These are phyloP conservation scores for Stephania cephalantha DNA, from an alignment of 164 flowering plant species.

Conservation along the genomic window DNA sequence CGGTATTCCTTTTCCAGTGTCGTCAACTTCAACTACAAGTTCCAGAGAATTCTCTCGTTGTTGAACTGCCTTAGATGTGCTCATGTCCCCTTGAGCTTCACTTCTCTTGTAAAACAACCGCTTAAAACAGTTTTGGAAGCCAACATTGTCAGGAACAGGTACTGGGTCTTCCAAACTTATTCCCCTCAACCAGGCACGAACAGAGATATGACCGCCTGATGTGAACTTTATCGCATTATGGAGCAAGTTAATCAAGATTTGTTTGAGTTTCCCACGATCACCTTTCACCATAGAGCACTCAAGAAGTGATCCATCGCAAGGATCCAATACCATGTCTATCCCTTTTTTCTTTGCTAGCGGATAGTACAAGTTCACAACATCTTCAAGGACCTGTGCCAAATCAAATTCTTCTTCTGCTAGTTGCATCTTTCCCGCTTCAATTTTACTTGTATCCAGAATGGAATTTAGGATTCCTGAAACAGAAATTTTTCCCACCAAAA, in stretches of 20 bases:
- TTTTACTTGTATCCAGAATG: slow-evolving; percentile 74
- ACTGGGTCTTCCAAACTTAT: slow-evolving; percentile 27
- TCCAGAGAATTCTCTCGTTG: slow-evolving; percentile 38
- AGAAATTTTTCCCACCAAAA: neutral
- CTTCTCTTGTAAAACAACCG: slow-evolving; percentile 13
- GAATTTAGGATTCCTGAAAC: slow-evolving; percentile 58
- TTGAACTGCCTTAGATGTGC: slow-evolving; percentile 12
- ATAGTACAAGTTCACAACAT: slow-evolving; percentile 57
- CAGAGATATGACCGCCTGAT: slow-evolving; percentile 47
- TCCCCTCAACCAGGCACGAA: slow-evolving; percentile 62
- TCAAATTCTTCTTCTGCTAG: slow-evolving; percentile 62
- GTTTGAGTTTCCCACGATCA: slow-evolving; percentile 60
- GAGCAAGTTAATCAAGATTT: slow-evolving; percentile 55
- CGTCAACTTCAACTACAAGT: slow-evolving; percentile 66
- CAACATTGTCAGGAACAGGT: slow-evolving; percentile 13
- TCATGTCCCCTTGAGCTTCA: slow-evolving; percentile 10
- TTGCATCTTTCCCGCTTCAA: slow-evolving; percentile 81
- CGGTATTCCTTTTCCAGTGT: slow-evolving; percentile 84
- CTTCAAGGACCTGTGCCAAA: slow-evolving; percentile 57
- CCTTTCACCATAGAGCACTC: slow-evolving; percentile 51
- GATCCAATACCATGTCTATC: slow-evolving; percentile 67
- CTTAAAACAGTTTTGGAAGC: slow-evolving; percentile 7
- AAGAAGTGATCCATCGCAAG: slow-evolving; percentile 47
- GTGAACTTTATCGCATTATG: slow-evolving; percentile 93
- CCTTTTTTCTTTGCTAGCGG: slow-evolving; percentile 56